These are phyloP conservation scores for Teunomyces aglyptinius DNA, from an alignment of 805 yeast genomes.

Conservation along the genomic window DNA sequence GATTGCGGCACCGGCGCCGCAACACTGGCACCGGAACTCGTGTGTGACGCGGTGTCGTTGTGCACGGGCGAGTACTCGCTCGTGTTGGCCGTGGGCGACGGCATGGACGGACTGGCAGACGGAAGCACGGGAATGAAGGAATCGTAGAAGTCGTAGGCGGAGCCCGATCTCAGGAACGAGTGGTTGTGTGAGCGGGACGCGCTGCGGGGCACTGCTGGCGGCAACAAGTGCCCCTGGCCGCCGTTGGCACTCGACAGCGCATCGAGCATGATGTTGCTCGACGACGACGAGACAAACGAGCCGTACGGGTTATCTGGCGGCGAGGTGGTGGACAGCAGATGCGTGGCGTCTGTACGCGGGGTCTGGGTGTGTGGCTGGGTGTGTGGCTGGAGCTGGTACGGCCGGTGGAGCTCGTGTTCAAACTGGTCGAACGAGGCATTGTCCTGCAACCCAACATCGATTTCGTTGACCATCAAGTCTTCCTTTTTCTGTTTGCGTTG, in stretches of 20 bases:
- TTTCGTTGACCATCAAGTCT: slow-evolving; percentile 24
- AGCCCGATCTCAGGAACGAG: slow-evolving; percentile 16
- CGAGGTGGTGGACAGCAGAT: neutral
- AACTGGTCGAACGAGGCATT: slow-evolving; percentile 35
- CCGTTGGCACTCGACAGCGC: neutral
- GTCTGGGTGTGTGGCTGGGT: neutral
- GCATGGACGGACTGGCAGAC: neutral
- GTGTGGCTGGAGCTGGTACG: slow-evolving; percentile 7
- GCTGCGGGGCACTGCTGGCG: slow-evolving; percentile 2
- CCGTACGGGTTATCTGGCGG: slow-evolving; percentile 9
- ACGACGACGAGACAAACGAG: slow-evolving; percentile 8
- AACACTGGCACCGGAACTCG: slow-evolving; percentile 2
- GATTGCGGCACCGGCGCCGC: slow-evolving; percentile 11
- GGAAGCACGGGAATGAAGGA: slow-evolving; percentile 40
- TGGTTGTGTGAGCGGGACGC: slow-evolving; percentile 1
- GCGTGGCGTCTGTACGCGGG: no score
- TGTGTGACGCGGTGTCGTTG: slow-evolving; percentile 5
- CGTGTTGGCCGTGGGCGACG: slow-evolving; percentile 1
- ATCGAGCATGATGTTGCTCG: slow-evolving; percentile 8
- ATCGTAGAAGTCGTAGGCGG: slow-evolving; percentile 43
- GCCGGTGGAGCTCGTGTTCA: slow-evolving; percentile 36
- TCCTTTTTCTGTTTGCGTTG: slow-evolving; percentile 31
- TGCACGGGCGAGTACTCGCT: slow-evolving; percentile 6
- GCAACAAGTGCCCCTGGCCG: neutral
- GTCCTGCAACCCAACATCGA: slow-evolving; percentile 38